Conservation (phyloP, 2,329 filamentous ascomycete genomes). For the Ascochyta rabiei region DNA sequence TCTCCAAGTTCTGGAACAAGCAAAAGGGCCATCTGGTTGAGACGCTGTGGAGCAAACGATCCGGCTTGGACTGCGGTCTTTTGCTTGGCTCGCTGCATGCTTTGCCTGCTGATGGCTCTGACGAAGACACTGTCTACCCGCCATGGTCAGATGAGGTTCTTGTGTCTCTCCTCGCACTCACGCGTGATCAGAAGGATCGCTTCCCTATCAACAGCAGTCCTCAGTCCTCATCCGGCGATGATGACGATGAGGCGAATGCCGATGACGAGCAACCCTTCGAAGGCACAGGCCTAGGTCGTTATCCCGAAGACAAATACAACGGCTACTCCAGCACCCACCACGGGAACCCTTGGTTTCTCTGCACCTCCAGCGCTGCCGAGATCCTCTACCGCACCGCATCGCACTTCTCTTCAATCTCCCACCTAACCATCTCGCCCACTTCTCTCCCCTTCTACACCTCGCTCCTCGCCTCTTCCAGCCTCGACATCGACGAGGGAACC, state of each 20-base stretch:
- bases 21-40: slow-evolving; percentile 46
- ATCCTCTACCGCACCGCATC: slow-evolving; percentile 48
- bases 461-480: slow-evolving; percentile 37
- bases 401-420: slow-evolving; percentile 33
- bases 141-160: slow-evolving; percentile 49
- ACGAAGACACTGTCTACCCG: slow-evolving; percentile 34
- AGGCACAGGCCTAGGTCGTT: slow-evolving; percentile 50
- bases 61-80: slow-evolving; percentile 48
- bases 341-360: slow-evolving; percentile 54
- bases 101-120: slow-evolving; percentile 22
- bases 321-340: slow-evolving; percentile 42
- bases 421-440: slow-evolving; percentile 40
- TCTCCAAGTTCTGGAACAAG: slow-evolving; percentile 47
- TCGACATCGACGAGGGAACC: slow-evolving; percentile 27
- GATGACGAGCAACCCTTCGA: slow-evolving; percentile 21
- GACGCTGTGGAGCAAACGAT: slow-evolving; percentile 42
- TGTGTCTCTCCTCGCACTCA: slow-evolving; percentile 43
- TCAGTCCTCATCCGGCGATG: slow-evolving; percentile 15
- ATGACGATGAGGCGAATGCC: slow-evolving; percentile 7
- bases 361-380: slow-evolving; percentile 50
- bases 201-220: slow-evolving; percentile 48
- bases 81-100: slow-evolving; percentile 49
- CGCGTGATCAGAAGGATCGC: slow-evolving; percentile 42
- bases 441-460: slow-evolving; percentile 47
- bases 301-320: slow-evolving; percentile 53